These are phyloP conservation scores for Chaetothyriales sp. DNA, from an alignment of 2,329 filamentous ascomycete genomes.

Conservation along the genomic window DNA sequence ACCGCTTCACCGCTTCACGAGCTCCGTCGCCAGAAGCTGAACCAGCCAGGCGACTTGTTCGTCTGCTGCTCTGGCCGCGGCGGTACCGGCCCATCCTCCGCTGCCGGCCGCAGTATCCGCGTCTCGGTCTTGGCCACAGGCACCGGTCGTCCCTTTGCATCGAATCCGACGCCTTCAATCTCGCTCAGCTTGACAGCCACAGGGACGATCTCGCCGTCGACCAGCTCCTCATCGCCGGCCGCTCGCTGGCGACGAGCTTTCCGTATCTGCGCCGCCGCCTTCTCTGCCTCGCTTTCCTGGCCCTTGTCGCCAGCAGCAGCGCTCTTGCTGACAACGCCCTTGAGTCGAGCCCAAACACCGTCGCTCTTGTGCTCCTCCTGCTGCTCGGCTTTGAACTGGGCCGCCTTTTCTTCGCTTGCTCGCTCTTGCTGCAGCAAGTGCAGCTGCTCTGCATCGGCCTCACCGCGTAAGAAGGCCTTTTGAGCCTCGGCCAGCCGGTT, in stretches of 20 bases:
- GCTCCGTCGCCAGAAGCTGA: background rate
- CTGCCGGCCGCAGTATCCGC: background rate
- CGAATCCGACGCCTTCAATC: constrained; percentile 15
- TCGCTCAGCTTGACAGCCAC: constrained; percentile 5
- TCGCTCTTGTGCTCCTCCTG: constrained; percentile 27
- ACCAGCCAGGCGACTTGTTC: background rate
- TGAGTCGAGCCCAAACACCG: constrained; percentile 14
- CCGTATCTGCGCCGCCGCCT: constrained; percentile 4
- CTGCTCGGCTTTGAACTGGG: constrained; percentile 29
- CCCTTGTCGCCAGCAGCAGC: constrained; percentile 11
- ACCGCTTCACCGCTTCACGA: background rate
- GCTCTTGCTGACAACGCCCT: constrained; percentile 6
- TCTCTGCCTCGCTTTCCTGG: constrained; percentile 6
- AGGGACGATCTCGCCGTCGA: constrained; percentile 9
- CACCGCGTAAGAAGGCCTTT: constrained; percentile 28
- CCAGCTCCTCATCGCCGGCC: constrained; percentile 3
- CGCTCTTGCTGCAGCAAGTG: constrained; percentile 33
- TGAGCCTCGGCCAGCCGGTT: constrained; percentile 30
- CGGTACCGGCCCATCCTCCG: background rate
- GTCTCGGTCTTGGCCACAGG: constrained; percentile 11
- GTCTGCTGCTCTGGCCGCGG: background rate
- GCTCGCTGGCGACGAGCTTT: constrained; percentile 3
- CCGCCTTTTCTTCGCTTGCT: constrained; percentile 30
- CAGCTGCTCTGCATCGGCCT: constrained; percentile 28
- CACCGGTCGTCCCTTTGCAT: constrained; percentile 17